A percentile compares a stretch with the other conserved stretches of the same genome.
Conservation (phyloP, 768 basidiomycete genomes). For the Kwoniella heveanensis region DNA sequence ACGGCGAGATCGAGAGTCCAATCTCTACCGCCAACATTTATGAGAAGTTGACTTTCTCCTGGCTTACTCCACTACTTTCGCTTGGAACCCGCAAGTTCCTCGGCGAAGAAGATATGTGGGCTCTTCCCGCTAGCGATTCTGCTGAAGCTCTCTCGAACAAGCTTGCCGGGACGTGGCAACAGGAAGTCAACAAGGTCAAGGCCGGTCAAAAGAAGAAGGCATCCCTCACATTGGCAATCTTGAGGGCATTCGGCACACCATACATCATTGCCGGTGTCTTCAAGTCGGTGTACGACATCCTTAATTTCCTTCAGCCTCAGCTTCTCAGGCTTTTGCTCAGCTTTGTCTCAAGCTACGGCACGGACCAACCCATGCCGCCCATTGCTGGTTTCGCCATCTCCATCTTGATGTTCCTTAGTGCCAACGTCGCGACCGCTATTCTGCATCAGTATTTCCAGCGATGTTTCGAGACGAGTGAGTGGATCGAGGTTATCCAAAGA, state of each 20-base stretch:
- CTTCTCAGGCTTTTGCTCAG: slow-evolving; percentile 74
- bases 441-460: slow-evolving; percentile 91
- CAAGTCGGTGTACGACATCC: slow-evolving; percentile 75
- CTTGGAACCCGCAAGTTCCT: slow-evolving; percentile 61
- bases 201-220: slow-evolving; percentile 55
- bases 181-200: slow-evolving; percentile 58
- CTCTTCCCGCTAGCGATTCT: slow-evolving; percentile 68
- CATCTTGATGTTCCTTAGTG: slow-evolving; percentile 74
- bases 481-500: not conserved
- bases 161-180: slow-evolving; percentile 66
- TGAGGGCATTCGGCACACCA: slow-evolving; percentile 74
- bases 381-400: slow-evolving; percentile 77
- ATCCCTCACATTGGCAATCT: slow-evolving; percentile 72
- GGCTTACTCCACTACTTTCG: slow-evolving; percentile 68
- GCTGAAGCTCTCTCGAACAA: slow-evolving; percentile 68
- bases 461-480: slow-evolving; percentile 58
- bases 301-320: slow-evolving; percentile 85
- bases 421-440: slow-evolving; percentile 74
- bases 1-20: slow-evolving; percentile 65
- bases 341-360: slow-evolving; percentile 74
- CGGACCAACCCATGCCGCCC: slow-evolving; percentile 56
- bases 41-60: slow-evolving; percentile 74
- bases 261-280: slow-evolving; percentile 62
- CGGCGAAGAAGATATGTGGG: slow-evolving; percentile 82
- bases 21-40: slow-evolving; percentile 76